Conservation (phyloP, 2,329 filamentous ascomycete species). For the Xylariaceae sp. region DNA sequence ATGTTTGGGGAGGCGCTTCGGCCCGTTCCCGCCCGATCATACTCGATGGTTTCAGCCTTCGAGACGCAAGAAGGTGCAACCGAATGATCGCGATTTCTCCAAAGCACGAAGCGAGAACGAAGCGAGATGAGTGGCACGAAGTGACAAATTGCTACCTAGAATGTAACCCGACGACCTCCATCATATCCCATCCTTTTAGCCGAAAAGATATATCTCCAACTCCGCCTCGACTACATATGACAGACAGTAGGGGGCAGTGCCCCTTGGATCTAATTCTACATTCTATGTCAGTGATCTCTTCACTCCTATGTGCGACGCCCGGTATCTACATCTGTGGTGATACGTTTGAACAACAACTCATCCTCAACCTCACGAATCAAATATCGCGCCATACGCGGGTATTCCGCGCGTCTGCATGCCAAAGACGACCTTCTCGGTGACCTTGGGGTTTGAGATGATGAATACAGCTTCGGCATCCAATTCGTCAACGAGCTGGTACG, state of each 20-base stretch:
- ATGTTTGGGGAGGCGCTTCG: not conserved
- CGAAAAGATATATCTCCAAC: not conserved
- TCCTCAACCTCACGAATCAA: slow-evolving; percentile 43
- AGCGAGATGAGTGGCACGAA: too few relatives aligned
- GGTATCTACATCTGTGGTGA: not conserved
- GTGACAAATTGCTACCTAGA: not conserved
- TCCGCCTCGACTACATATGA: not conserved
- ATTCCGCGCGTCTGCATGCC: slow-evolving; percentile 62
- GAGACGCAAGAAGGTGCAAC: too few relatives aligned
- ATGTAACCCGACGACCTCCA: not conserved
- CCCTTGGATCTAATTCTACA: not conserved
- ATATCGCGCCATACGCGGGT: slow-evolving; percentile 68
- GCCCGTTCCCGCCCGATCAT: not conserved
- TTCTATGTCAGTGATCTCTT: not conserved
- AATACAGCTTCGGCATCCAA: slow-evolving; percentile 64
- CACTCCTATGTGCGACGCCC: not conserved
- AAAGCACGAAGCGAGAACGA: too few relatives aligned
- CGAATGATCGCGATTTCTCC: too few relatives aligned
- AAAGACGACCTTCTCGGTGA: slow-evolving; percentile 67
- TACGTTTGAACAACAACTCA: not conserved
- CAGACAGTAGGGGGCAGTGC: not conserved
- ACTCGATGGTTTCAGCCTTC: too few relatives aligned
- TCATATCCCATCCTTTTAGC: not conserved
- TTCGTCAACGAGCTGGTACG: slow-evolving; percentile 50
- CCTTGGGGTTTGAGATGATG: slow-evolving; percentile 64